phyloP scores from a whole-genome alignment of 2,329 filamentous ascomycete genomes.

The Aureobasidium sp. region DNA sequence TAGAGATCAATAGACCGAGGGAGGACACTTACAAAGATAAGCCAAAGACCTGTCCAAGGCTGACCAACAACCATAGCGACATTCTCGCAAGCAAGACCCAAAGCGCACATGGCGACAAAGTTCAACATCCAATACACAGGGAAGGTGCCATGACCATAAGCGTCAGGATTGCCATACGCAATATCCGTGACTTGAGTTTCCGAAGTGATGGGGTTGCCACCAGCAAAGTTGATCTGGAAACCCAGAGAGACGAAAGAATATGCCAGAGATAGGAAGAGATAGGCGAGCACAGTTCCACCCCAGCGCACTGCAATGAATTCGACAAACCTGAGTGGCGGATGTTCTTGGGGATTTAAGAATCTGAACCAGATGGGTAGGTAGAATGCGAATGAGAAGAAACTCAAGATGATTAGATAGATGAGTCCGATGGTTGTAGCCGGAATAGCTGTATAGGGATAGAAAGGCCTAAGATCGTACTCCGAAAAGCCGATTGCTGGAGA shows the following conservation, averaged over 20 bases:
- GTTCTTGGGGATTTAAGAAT: constrained; percentile 47
- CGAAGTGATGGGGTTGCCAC: constrained; percentile 35
- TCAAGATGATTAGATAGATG: constrained; percentile 60
- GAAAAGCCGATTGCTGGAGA: constrained; percentile 50
- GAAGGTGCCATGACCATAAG: constrained; percentile 52
- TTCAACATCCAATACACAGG: constrained; percentile 49
- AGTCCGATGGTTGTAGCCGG: constrained; percentile 55
- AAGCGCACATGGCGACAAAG: constrained; percentile 53
- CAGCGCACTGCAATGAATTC: constrained; percentile 54
- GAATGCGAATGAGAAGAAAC: constrained; percentile 59
- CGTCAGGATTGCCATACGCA: constrained; percentile 38
- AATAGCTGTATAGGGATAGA: constrained; percentile 41
- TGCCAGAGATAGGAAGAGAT: constrained; percentile 53
- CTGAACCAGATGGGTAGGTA: constrained; percentile 54
- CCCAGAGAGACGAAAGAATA: constrained; percentile 57
- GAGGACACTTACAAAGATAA: constrained; percentile 50
- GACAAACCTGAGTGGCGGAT: constrained; percentile 50
- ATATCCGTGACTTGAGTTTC: constrained; percentile 31
- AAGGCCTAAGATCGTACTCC: constrained; percentile 51
- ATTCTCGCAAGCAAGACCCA: constrained; percentile 58
- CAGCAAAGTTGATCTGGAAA: constrained; percentile 53
- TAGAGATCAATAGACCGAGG: background rate
- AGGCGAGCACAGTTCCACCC: constrained; percentile 47
- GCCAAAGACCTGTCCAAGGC: constrained; percentile 54
- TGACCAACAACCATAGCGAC: constrained; percentile 54